Evolutionary conservation across 164 flowering plant genomes (phyloP).

Genomic region (Chloranthus sessilifolius): DNA sequence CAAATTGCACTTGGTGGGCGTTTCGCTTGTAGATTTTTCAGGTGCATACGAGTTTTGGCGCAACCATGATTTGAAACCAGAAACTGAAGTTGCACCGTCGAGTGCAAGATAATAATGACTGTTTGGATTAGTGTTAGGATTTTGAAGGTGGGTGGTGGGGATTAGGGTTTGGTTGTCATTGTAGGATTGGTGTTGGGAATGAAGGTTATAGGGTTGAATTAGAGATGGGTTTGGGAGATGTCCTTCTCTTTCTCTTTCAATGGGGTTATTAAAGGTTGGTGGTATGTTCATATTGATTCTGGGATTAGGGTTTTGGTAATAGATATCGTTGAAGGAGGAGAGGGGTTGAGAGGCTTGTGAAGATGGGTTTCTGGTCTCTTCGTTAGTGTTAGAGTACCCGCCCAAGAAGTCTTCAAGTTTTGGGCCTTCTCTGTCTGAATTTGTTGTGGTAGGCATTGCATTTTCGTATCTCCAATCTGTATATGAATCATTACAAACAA

Average conservation of each 20-base stretch:
- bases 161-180: conserved; percentile 16
- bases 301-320: conserved; percentile 10
- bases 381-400: conserved; percentile 36
- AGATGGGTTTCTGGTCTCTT: conserved; percentile 11
- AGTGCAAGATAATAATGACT: conserved; percentile 21
- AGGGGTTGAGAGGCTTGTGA: conserved; percentile 8
- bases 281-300: conserved; percentile 48
- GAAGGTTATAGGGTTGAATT: conserved; percentile 10
- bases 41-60: conserved; percentile 29
- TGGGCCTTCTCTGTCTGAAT: conserved; percentile 39
- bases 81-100: conserved; percentile 34
- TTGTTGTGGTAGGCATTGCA: conserved; percentile 3
- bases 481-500: not conserved
- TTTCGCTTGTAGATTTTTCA: conserved; percentile 15
- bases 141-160: conserved; percentile 14
- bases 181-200: conserved; percentile 2
- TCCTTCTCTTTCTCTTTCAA: conserved; percentile 13
- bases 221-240: conserved; percentile 15
- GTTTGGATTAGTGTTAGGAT: conserved; percentile 7
- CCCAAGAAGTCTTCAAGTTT: conserved; percentile 81
- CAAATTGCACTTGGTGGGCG: conserved; percentile 7
- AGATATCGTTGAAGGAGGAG: conserved; percentile 18
- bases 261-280: conserved; percentile 20
- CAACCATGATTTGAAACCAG: conserved; percentile 62
- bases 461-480: conserved; percentile 56